Evolutionary conservation across 179 eudicot genomes (phyloP).

Genomic region (Actinidia arguta): DNA sequence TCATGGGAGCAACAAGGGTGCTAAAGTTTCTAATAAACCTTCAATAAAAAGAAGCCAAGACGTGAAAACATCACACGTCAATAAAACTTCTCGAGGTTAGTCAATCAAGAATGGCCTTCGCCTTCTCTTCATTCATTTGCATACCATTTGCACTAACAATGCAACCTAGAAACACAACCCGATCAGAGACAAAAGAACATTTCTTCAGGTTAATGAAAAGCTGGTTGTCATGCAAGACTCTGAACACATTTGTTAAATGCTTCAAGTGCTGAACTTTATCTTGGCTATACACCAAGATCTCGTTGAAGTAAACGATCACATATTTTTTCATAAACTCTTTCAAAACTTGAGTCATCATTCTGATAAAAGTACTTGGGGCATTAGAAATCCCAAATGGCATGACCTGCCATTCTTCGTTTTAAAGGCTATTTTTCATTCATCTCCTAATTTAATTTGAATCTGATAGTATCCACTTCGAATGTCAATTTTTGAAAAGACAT

Average conservation of each 20-base stretch:
- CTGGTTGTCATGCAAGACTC: slow-evolving; percentile 2
- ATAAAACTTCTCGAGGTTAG: not conserved
- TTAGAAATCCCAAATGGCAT: slow-evolving; percentile 7
- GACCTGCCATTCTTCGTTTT: not conserved
- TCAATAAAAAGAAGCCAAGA: not conserved
- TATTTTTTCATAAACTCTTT: not conserved
- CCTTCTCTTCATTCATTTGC: not conserved
- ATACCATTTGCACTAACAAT: not conserved
- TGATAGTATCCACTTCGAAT: not conserved
- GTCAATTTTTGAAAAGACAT: not conserved
- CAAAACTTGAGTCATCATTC: not conserved
- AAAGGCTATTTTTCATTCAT: slow-evolving; percentile 3
- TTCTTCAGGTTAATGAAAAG: not conserved
- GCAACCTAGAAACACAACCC: not conserved
- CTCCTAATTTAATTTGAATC: not conserved
- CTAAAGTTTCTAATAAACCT: not conserved
- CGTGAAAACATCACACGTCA: not conserved
- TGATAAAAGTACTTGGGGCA: not conserved
- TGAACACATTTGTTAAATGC: not conserved
- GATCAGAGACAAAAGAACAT: not conserved
- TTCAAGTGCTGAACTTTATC: not conserved
- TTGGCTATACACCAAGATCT: not conserved
- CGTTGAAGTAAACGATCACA: not conserved
- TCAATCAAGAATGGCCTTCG: not conserved
- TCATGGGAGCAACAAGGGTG: not conserved